Percentiles rank a stretch among this genome's conserved stretches.
phyloP scores from a whole-genome alignment of 1,284 basidiomycete genomes.

The Laetiporus sulphureus region DNA sequence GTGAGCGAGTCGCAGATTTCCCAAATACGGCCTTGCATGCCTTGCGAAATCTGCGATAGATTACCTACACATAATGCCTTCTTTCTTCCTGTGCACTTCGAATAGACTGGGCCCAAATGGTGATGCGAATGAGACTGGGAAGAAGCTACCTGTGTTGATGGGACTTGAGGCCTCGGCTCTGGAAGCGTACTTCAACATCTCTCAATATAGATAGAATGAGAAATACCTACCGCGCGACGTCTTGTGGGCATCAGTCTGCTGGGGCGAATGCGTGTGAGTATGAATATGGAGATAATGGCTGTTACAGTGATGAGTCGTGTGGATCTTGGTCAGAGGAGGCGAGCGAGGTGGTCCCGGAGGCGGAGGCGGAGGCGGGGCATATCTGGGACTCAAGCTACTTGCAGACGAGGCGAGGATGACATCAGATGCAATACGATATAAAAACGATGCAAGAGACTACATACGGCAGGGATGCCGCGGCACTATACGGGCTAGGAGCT shows the following conservation, averaged over 20 bases:
- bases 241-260: not conserved
- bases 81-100: constrained; percentile 63
- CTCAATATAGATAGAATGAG: not conserved
- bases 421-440: too few species aligned
- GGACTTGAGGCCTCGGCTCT: not conserved
- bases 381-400: not conserved
- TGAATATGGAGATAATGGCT: constrained; percentile 1
- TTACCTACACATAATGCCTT: constrained; percentile 66
- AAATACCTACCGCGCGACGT: not conserved
- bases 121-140: constrained; percentile 5
- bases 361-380: not conserved
- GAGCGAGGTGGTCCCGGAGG: not conserved
- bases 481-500: too few species aligned
- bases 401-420: too few species aligned
- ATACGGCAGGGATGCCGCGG: too few species aligned
- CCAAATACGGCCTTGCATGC: not conserved
- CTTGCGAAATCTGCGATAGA: not conserved
- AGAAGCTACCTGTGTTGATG: not conserved
- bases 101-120: constrained; percentile 46
- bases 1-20: too few species aligned
- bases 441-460: too few species aligned
- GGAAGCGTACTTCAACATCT: too few species aligned
- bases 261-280: not conserved
- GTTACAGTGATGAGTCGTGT: constrained; percentile 1
- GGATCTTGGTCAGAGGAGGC: not conserved